phyloP scores from a whole-genome alignment of 1,284 basidiomycete genomes.

The Ceratobasidium sp. region DNA sequence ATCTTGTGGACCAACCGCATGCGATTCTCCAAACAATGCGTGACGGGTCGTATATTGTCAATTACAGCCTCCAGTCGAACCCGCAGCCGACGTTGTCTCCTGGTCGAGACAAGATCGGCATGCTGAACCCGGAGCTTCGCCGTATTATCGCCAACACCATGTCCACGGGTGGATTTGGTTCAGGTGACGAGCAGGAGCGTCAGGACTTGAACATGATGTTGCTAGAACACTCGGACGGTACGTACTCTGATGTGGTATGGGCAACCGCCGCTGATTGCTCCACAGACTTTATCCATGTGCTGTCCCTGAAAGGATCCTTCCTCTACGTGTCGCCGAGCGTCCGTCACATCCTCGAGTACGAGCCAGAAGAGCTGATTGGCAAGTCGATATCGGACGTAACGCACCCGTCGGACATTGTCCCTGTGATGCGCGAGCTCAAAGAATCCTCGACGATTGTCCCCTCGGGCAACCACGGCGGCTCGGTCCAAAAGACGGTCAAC shows the following conservation, averaged over 20 bases:
- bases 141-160: conserved; percentile 49
- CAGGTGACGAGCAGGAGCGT: conserved; percentile 57
- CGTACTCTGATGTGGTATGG: conserved; percentile 43
- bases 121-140: conserved; percentile 38
- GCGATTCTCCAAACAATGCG: conserved; percentile 81
- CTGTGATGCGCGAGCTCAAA: conserved; percentile 92
- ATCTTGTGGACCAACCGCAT: conserved; percentile 88
- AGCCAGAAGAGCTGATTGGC: conserved; percentile 84
- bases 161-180: conserved; percentile 37
- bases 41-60: conserved; percentile 78
- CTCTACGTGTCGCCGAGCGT: conserved; percentile 92
- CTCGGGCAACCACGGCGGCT: conserved; percentile 54
- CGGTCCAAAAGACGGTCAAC: conserved; percentile 67
- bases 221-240: conserved; percentile 68
- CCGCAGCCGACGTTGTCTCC: conserved; percentile 51
- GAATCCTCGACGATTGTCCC: conserved; percentile 63
- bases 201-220: conserved; percentile 73
- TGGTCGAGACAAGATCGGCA: conserved; percentile 25
- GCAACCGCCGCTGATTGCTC: background rate
- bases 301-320: conserved; percentile 94
- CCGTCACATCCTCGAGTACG: conserved; percentile 79
- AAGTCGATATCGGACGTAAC: conserved; percentile 82
- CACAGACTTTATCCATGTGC: conserved; percentile 88
- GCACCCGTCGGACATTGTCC: conserved; percentile 90
- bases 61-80: conserved; percentile 60